These are phyloP conservation scores for Saccharomyces hybrid DNA, from an alignment of 1,139 yeast species.

Conservation along the genomic window DNA sequence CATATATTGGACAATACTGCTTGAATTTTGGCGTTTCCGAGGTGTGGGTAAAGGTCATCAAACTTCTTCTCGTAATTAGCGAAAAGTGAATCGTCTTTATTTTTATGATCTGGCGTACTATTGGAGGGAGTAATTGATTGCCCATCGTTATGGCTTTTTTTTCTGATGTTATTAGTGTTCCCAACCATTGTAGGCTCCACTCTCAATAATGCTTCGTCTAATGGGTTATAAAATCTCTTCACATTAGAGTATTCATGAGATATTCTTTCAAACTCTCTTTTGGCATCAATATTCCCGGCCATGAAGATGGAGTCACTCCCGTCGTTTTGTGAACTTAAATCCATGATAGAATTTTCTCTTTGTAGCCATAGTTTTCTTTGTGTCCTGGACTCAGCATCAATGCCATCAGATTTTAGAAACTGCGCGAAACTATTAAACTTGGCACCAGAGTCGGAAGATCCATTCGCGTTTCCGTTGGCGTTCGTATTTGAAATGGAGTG, in stretches of 20 bases:
- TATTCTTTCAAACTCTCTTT: constrained; percentile 69
- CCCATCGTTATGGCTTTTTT: constrained; percentile 1
- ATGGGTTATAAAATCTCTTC: constrained; percentile 60
- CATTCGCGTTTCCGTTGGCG: constrained; percentile 2
- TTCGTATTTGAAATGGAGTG: background rate
- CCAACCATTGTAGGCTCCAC: constrained; percentile 20
- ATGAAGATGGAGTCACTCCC: constrained; percentile 31
- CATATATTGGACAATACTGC: constrained; percentile 23
- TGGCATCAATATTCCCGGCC: constrained; percentile 51
- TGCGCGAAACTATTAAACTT: constrained; percentile 33
- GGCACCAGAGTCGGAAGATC: constrained; percentile 5
- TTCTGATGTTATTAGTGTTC: constrained; percentile 7
- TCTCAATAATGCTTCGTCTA: constrained; percentile 53
- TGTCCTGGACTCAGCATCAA: constrained; percentile 54
- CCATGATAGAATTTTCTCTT: constrained; percentile 63
- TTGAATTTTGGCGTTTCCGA: constrained; percentile 21
- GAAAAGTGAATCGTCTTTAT: background rate
- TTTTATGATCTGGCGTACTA: constrained; percentile 4
- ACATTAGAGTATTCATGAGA: constrained; percentile 67
- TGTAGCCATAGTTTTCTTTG: constrained; percentile 81
- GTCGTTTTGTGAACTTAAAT: constrained; percentile 36
- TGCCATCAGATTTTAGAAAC: constrained; percentile 32
- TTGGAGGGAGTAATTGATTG: constrained; percentile 1
- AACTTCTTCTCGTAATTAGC: constrained; percentile 7
- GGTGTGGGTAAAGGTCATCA: constrained; percentile 19